These are phyloP conservation scores for Xylaria digitata DNA, from an alignment of 2,329 filamentous ascomycete genomes.

Conservation along the genomic window DNA sequence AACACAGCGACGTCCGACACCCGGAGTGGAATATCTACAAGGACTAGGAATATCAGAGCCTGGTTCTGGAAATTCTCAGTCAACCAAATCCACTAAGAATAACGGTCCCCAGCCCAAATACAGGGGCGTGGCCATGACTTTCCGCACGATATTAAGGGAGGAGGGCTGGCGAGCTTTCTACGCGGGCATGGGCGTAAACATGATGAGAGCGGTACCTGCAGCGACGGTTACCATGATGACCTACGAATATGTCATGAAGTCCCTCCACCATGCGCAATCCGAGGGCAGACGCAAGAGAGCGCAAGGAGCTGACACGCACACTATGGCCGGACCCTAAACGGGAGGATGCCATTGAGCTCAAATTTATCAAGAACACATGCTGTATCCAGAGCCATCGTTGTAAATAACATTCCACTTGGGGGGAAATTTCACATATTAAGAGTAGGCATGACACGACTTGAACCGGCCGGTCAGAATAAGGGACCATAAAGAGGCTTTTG, in stretches of 20 bases:
- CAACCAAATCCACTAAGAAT: slow-evolving; percentile 40
- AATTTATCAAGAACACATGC: slow-evolving; percentile 22
- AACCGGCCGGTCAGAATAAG: slow-evolving; percentile 21
- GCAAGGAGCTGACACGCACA: slow-evolving; percentile 39
- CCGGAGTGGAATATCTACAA: slow-evolving; percentile 64
- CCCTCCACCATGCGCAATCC: slow-evolving; percentile 58
- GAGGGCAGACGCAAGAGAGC: slow-evolving; percentile 53
- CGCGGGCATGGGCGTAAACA: slow-evolving; percentile 95
- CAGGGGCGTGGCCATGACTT: slow-evolving; percentile 82
- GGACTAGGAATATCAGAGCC: slow-evolving; percentile 59
- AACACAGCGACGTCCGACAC: slow-evolving; percentile 83
- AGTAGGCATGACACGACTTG: slow-evolving; percentile 16
- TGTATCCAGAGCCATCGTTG: slow-evolving; percentile 27
- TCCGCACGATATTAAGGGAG: slow-evolving; percentile 84
- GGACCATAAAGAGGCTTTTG: slow-evolving; percentile 21
- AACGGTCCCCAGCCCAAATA: slow-evolving; percentile 64
- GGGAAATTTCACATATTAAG: slow-evolving; percentile 19
- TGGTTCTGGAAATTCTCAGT: slow-evolving; percentile 57
- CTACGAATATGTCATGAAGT: slow-evolving; percentile 81
- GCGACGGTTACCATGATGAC: slow-evolving; percentile 98
- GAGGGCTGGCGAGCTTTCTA: slow-evolving; percentile 98
- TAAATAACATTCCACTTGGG: slow-evolving; percentile 29
- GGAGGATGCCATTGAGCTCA: slow-evolving; percentile 3
- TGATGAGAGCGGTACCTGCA: slow-evolving; percentile 94
- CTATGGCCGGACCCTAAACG: slow-evolving; percentile 40